Conservation (phyloP, 345 rosid species). For the Brassica cretica region DNA sequence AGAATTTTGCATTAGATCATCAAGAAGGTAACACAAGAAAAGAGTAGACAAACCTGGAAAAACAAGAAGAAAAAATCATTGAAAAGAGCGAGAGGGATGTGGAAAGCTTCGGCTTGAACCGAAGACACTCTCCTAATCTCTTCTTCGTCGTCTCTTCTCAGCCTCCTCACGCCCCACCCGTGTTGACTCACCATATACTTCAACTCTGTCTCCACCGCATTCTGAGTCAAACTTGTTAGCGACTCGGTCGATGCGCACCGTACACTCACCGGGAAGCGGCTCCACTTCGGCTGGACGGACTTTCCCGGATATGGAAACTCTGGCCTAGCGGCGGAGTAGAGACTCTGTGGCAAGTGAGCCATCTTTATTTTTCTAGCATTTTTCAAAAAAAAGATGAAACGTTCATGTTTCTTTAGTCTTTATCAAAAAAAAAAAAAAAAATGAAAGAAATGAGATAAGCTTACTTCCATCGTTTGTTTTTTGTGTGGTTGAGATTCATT, state of each 20-base stretch:
- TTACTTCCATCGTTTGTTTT: conserved; percentile 14
- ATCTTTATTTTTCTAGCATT: conserved; percentile 33
- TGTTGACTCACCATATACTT: conserved; percentile 50
- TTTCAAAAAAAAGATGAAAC: not conserved
- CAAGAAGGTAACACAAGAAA: not conserved
- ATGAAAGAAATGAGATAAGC: conserved; percentile 23
- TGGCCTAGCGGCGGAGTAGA: conserved; percentile 33
- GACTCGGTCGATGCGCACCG: conserved; percentile 37
- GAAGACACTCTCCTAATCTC: conserved; percentile 66
- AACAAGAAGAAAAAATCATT: conserved; percentile 69
- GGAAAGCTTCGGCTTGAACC: conserved; percentile 86
- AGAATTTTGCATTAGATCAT: not conserved
- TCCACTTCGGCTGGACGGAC: conserved; percentile 17
- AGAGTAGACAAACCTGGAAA: conserved; percentile 55
- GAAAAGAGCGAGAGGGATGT: conserved; percentile 58
- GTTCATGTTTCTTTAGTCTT: not conserved
- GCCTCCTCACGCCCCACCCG: conserved; percentile 74
- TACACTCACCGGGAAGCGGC: conserved; percentile 24
- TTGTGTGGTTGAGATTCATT: conserved; percentile 23
- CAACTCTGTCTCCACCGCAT: conserved; percentile 20
- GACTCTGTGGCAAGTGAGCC: conserved; percentile 41
- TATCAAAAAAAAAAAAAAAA: not conserved
- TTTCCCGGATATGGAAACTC: conserved; percentile 3
- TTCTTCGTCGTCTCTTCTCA: conserved; percentile 44
- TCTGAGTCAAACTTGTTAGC: conserved; percentile 23